Conservation (phyloP, 2,329 filamentous ascomycete species). For the Onygenales sp. region DNA sequence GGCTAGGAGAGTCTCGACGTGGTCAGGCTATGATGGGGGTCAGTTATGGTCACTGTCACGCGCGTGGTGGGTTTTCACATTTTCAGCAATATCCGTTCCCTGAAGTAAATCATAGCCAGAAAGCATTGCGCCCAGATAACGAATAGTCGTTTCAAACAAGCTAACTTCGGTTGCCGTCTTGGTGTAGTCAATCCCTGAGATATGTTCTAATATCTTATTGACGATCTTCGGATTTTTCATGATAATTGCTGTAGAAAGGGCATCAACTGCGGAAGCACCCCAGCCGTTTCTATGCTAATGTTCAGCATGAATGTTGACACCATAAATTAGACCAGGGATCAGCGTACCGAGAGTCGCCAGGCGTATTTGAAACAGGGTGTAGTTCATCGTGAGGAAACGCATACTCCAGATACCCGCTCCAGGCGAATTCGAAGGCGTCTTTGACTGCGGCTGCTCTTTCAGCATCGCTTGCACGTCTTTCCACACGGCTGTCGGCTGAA, state of each 20-base stretch:
- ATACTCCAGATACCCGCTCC: conserved; percentile 63
- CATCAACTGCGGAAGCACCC: conserved; percentile 76
- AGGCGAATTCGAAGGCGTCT: conserved; percentile 59
- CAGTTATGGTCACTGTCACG: neutral
- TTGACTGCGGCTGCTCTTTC: conserved; percentile 52
- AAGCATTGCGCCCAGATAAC: conserved; percentile 72
- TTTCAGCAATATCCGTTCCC: conserved; percentile 47
- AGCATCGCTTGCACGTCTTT: neutral
- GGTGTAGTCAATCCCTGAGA: conserved; percentile 63
- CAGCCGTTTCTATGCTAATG: conserved; percentile 59
- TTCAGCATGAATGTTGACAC: neutral
- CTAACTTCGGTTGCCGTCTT: conserved; percentile 54
- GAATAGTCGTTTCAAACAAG: conserved; percentile 83
- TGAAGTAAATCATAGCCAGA: conserved; percentile 61
- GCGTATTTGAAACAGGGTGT: conserved; percentile 55
- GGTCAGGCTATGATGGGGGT: conserved; percentile 3
- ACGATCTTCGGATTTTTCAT: conserved; percentile 64
- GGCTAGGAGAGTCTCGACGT: conserved; percentile 40
- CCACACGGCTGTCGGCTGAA: neutral
- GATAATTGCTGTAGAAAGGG: conserved; percentile 67
- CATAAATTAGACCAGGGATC: neutral
- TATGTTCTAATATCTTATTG: conserved; percentile 59
- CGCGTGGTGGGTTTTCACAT: conserved; percentile 18
- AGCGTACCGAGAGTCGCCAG: conserved; percentile 58
- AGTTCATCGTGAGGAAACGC: conserved; percentile 73